Evolutionary conservation across 2,329 filamentous ascomycete genomes (phyloP), one percentile per base, ranked within the genome.

Genomic region (Colletotrichum tamarilloi): DNA sequence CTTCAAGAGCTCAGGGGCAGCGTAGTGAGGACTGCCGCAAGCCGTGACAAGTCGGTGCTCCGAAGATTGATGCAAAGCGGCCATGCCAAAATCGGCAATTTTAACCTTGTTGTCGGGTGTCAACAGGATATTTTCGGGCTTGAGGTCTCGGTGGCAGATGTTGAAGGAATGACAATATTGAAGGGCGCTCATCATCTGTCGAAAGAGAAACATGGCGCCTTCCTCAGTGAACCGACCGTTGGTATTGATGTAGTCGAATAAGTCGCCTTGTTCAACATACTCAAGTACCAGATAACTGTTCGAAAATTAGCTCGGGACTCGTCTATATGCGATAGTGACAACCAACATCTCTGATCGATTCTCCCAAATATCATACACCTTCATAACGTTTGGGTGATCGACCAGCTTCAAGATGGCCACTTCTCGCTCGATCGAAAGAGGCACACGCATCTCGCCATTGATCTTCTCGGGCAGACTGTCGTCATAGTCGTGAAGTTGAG

Each of bases 21-120:
- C 96, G 79, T 99, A 99, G 82, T 98, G 97, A 26, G 97, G 97
- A 75, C 97, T 98, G 24, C 97, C 97, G 78, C 97, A 99, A 5
- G 96, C 95, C 1, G 97, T 98, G 69, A 91, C 93, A 32, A 99
- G 89, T 79, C 92, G 92, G 76, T 95, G 92, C 9, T 91, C 92
- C 28, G 91, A 89, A 4, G 94, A 94, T 81, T 98, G 96, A 75
- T 92, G 91, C 55, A 98, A 87, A 4, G 96, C 96, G 57, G 97
- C 97, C 95, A 99, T 98, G 55, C 97, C 96, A 82, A 99, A 99
- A 82, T 99, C 97, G 64, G 96, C 96, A 77, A 99, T 92, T 84
- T 98, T 99, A 81, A 98, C 92, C 71, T 94, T 91, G 66, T 92
- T 89, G 59, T 92, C 86, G 3, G 87, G 86, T 70, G 95, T 95